A percentile compares a stretch with the other conserved stretches of the same genome.
Conservation (phyloP, 306 rosid genomes). For the Sophora flavescens region DNA sequence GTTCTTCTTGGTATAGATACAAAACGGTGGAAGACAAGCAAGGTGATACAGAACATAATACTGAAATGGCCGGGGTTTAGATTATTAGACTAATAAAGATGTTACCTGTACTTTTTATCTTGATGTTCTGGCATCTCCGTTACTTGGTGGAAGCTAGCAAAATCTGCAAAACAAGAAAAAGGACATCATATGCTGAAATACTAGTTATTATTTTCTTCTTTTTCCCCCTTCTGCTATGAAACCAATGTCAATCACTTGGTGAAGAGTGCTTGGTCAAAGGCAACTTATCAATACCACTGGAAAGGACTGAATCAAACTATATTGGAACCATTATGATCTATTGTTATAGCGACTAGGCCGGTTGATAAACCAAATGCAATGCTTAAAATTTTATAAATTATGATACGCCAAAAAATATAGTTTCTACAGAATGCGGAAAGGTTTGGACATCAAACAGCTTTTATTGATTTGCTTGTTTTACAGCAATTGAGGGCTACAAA, state of each 20-base stretch:
- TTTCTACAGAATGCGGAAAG: neutral
- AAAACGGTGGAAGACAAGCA: slow-evolving; percentile 64
- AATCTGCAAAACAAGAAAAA: slow-evolving; percentile 1
- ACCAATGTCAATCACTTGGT: neutral
- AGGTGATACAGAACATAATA: slow-evolving; percentile 35
- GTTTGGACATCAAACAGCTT: neutral
- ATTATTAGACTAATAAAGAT: neutral
- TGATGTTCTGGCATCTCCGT: neutral
- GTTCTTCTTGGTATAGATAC: slow-evolving; percentile 78
- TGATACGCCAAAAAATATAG: neutral
- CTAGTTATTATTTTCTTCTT: neutral
- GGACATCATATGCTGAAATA: too few species aligned
- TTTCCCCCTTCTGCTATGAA: neutral
- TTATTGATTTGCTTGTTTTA: neutral
- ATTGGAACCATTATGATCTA: slow-evolving; percentile 2
- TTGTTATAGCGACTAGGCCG: neutral
- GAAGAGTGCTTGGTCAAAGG: neutral
- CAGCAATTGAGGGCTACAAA: neutral
- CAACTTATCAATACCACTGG: neutral
- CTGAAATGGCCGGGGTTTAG: slow-evolving; percentile 40
- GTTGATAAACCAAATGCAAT: slow-evolving; percentile 16
- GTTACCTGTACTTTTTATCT: slow-evolving; percentile 30
- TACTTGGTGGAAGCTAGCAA: neutral
- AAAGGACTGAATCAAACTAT: neutral
- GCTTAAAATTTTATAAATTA: neutral